These are phyloP conservation scores for Chlamydomonas incerta DNA, from an alignment of 139 green algal species.

Conservation along the genomic window DNA sequence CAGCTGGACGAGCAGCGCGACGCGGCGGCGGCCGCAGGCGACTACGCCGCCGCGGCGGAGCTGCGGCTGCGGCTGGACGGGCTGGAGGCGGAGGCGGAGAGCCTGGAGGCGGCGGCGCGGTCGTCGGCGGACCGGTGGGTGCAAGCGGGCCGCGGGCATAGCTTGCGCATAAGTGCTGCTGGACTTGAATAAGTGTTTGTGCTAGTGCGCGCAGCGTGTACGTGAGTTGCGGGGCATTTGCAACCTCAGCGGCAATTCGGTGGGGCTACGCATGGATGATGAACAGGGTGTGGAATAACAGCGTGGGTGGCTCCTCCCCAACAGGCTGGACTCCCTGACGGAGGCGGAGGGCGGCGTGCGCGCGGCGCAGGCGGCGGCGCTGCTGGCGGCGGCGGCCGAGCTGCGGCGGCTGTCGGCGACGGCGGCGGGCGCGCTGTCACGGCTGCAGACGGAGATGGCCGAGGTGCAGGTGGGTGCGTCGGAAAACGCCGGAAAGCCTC, in stretches of 20 bases:
- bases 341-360: background rate
- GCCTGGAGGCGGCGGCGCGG: background rate
- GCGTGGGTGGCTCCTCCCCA: too few species aligned
- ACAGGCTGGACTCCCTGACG: background rate
- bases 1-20: background rate
- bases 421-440: background rate
- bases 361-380: background rate
- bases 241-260: too few species aligned
- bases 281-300: too few species aligned
- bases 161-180: too few species aligned
- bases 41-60: background rate
- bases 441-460: constrained; percentile 10
- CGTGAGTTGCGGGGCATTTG: too few species aligned
- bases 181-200: too few species aligned
- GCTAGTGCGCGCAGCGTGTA: too few species aligned
- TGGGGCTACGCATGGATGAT: too few species aligned
- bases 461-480: background rate
- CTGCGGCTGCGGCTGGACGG: background rate
- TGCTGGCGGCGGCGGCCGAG: background rate
- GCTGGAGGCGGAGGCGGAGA: background rate
- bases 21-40: background rate
- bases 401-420: background rate
- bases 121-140: background rate
- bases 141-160: too few species aligned
- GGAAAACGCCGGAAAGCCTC: too few species aligned